Conservation (phyloP, 345 rosid genomes). For the Triadica sebifera region DNA sequence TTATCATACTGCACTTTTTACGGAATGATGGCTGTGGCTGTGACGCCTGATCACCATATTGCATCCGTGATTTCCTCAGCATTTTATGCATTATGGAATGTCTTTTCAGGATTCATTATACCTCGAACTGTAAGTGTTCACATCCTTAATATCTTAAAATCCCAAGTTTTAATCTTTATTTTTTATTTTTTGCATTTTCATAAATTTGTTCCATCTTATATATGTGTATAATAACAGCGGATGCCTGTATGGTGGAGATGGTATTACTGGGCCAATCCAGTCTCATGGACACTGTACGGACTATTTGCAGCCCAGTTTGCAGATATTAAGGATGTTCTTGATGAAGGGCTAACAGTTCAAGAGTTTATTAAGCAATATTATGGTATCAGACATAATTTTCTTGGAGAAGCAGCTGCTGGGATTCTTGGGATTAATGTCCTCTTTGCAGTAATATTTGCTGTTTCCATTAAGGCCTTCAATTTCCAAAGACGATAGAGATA, state of each 20-base stretch:
- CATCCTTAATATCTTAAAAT: too few relatives aligned
- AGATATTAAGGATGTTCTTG: background rate
- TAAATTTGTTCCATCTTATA: background rate
- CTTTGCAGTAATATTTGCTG: too few relatives aligned
- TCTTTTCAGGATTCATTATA: background rate
- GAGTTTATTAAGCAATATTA: too few relatives aligned
- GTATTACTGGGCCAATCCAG: conserved; percentile 20
- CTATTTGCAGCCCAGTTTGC: conserved; percentile 10
- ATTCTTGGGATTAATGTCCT: too few relatives aligned
- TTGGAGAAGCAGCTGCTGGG: too few relatives aligned
- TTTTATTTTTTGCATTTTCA: too few relatives aligned
- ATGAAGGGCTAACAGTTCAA: too few relatives aligned
- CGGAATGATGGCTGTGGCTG: background rate
- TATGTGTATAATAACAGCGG: too few relatives aligned
- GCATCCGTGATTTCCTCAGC: background rate
- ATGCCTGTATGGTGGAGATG: conserved; percentile 25
- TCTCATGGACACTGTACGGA: conserved; percentile 21
- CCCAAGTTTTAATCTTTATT: too few relatives aligned
- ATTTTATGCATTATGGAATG: background rate
- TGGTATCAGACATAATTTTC: too few relatives aligned
- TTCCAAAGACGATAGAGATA: too few relatives aligned
- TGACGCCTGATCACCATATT: background rate
- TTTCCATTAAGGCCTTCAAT: too few relatives aligned
- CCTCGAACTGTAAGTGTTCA: background rate
- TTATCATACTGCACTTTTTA: background rate